Evolutionary conservation across 1,284 basidiomycete species (phyloP).

Genomic region (Coniferiporia sulphurascens): DNA sequence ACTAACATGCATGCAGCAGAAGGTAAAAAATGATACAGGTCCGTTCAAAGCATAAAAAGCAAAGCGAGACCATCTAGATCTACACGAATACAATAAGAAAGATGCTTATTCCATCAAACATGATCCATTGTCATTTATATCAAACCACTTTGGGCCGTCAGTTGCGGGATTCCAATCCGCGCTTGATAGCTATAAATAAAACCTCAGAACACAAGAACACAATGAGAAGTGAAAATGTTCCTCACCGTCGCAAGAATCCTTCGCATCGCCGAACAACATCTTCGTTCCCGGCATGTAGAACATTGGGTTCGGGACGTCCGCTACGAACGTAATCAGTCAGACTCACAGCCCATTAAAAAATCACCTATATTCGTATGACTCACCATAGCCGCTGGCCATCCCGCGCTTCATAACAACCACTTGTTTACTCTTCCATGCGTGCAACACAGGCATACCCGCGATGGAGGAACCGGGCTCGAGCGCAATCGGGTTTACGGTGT

Average conservation of each 20-base stretch:
- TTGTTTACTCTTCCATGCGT: constrained; percentile 88
- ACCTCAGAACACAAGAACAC: not conserved
- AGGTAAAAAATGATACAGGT: not conserved
- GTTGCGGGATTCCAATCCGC: constrained; percentile 39
- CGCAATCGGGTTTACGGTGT: constrained; percentile 86
- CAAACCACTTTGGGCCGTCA: not conserved
- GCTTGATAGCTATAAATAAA: constrained; percentile 45
- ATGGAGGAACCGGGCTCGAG: constrained; percentile 82
- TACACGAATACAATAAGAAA: not conserved
- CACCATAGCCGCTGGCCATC: constrained; percentile 79
- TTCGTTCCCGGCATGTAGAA: constrained; percentile 85
- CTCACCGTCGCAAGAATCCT: constrained; percentile 78
- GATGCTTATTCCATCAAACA: not conserved
- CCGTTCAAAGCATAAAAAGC: not conserved
- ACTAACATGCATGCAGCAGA: not conserved
- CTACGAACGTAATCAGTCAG: constrained; percentile 33
- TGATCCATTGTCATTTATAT: not conserved
- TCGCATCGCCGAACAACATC: constrained; percentile 88
- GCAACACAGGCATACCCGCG: constrained; percentile 84
- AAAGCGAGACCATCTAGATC: not conserved
- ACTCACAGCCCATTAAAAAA: not conserved
- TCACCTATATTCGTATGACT: constrained; percentile 21
- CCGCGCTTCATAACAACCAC: constrained; percentile 88
- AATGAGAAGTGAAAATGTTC: not conserved
- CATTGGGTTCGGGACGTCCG: constrained; percentile 85